phyloP scores from a whole-genome alignment of 108 stramenopile species.

The Craspedostauros australis region DNA sequence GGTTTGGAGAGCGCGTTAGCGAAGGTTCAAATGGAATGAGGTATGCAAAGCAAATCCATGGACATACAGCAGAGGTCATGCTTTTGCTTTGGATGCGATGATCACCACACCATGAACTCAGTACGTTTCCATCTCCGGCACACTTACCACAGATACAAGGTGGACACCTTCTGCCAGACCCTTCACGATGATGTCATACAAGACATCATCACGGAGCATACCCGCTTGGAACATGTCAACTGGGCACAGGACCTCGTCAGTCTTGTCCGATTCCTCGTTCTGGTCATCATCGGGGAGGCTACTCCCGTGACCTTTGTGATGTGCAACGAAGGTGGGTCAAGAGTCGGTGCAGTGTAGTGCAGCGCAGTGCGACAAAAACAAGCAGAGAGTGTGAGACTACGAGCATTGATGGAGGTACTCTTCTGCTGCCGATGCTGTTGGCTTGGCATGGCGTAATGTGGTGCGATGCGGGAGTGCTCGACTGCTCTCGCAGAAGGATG shows the following conservation, averaged over 20 bases:
- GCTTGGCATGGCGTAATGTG: no score
- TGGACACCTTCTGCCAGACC: slow-evolving; percentile 7
- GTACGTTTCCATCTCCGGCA: not conserved
- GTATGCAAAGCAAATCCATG: no score
- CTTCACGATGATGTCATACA: slow-evolving; percentile 63
- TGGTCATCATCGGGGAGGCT: slow-evolving; percentile 53
- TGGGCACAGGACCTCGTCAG: slow-evolving; percentile 82
- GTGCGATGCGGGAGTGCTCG: no score
- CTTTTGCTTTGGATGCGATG: no score
- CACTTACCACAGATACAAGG: slow-evolving; percentile 21
- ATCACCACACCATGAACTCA: not conserved
- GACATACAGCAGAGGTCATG: no score
- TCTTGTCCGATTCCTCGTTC: slow-evolving; percentile 61
- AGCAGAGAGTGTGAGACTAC: slow-evolving; percentile 5
- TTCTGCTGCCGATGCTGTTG: no score
- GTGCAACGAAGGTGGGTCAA: not conserved
- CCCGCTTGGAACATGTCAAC: slow-evolving; percentile 68
- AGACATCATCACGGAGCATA: slow-evolving; percentile 73
- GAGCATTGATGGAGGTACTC: no score
- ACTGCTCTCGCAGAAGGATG: no score
- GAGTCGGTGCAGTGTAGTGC: not conserved
- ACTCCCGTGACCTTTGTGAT: slow-evolving; percentile 42
- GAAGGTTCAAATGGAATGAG: no score
- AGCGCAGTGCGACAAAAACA: not conserved
- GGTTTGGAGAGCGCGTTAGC: no score